Evolutionary conservation across 2,329 filamentous ascomycete genomes (phyloP).

Genomic region (Teratosphaeria destructans): DNA sequence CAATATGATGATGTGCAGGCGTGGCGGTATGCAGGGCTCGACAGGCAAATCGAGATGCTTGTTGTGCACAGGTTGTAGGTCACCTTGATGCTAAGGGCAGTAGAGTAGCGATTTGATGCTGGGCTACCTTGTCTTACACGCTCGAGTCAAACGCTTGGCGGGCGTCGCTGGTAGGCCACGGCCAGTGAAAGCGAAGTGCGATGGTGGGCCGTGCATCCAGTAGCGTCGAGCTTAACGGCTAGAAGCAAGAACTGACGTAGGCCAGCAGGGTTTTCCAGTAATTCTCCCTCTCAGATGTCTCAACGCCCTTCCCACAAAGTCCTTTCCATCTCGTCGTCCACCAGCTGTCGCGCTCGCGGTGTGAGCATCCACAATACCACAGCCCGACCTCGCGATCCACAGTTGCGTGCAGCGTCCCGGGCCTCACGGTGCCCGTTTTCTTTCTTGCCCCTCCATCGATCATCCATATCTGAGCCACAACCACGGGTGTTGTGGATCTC

Average conservation of each 20-base stretch:
- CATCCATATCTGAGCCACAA: not conserved
- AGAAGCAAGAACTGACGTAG: not conserved
- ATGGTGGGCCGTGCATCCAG: not conserved
- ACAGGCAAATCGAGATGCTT: not conserved
- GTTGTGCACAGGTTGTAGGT: not conserved
- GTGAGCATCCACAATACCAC: not conserved
- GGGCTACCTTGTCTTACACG: not conserved
- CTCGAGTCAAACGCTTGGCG: not conserved
- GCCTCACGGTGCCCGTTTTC: not conserved
- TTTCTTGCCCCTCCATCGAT: not conserved
- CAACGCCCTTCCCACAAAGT: not conserved
- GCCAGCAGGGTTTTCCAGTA: not conserved
- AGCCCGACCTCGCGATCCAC: not conserved
- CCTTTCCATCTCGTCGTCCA: not conserved
- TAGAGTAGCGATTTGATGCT: not conserved
- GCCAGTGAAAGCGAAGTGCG: not conserved
- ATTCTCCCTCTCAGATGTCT: not conserved
- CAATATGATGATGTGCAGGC: not conserved
- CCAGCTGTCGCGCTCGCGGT: not conserved
- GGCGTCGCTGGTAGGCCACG: not conserved
- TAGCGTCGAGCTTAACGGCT: not conserved
- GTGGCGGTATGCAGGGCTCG: not conserved
- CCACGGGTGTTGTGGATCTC: not conserved
- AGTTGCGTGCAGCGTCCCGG: not conserved
- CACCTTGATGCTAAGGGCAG: not conserved